phyloP scores from a whole-genome alignment of 495 filamentous ascomycete species.

The Lineolata rhizophorae region DNA sequence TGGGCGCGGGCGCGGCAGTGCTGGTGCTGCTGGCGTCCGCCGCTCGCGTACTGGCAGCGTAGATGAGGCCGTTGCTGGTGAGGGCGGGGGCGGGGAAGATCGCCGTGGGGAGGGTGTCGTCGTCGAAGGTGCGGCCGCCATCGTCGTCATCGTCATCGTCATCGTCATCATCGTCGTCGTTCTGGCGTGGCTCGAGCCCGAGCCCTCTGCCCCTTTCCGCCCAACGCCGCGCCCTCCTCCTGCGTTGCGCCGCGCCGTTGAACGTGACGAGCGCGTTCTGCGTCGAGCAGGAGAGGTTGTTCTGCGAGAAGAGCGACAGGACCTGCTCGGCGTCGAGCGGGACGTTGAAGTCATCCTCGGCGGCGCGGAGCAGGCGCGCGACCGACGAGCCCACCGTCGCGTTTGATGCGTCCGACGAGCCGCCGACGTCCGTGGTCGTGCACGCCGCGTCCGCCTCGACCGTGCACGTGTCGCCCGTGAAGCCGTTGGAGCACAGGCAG shows the following conservation, averaged over 20 bases:
- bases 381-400: slow-evolving; percentile 66
- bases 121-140: too few species aligned
- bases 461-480: slow-evolving; percentile 57
- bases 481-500: slow-evolving; percentile 74
- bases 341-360: slow-evolving; percentile 51
- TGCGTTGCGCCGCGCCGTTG: slow-evolving; percentile 25
- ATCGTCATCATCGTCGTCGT: slow-evolving; percentile 7
- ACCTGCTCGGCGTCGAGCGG: slow-evolving; percentile 41
- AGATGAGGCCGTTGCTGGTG: slow-evolving; percentile 11
- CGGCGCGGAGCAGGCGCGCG: slow-evolving; percentile 42
- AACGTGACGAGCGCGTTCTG: slow-evolving; percentile 81
- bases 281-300: slow-evolving; percentile 49
- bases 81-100: not conserved
- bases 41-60: slow-evolving; percentile 5
- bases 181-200: slow-evolving; percentile 5
- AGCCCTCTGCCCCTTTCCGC: too few species aligned
- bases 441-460: slow-evolving; percentile 40
- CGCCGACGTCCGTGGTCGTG: slow-evolving; percentile 35
- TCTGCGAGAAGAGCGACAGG: slow-evolving; percentile 52
- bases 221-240: too few species aligned
- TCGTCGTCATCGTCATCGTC: not conserved
- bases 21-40: slow-evolving; percentile 1
- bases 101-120: slow-evolving; percentile 1
- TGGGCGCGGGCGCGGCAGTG: not conserved
- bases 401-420: slow-evolving; percentile 24